Evolutionary conservation across 257 asterid genomes (phyloP).

Genomic region (Mitragyna speciosa): DNA sequence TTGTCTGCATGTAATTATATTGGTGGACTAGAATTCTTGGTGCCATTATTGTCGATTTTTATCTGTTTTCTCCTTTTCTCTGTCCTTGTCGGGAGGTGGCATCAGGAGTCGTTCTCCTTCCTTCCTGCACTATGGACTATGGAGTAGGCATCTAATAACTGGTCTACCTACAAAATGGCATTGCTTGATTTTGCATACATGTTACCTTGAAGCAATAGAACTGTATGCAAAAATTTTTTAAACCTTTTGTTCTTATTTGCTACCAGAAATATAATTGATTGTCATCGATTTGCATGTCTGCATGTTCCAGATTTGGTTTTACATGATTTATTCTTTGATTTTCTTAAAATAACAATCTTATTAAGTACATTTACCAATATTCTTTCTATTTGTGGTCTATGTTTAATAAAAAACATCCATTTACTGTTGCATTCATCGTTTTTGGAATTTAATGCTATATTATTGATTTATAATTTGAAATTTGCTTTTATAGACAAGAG

Average conservation of each 20-base stretch:
- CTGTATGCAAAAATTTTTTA: neutral
- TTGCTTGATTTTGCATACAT: too few relatives aligned
- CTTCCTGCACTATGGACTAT: too few relatives aligned
- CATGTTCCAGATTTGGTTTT: neutral
- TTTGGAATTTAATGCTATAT: neutral
- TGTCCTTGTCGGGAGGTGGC: too few relatives aligned
- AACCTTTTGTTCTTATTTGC: neutral
- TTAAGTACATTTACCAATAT: neutral
- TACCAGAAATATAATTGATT: neutral
- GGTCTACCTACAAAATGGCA: too few relatives aligned
- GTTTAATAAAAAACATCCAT: neutral
- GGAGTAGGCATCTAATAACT: too few relatives aligned
- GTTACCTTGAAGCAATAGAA: neutral
- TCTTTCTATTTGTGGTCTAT: neutral
- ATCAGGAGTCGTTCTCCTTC: too few relatives aligned
- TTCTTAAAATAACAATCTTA: neutral
- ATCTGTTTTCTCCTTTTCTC: too few relatives aligned
- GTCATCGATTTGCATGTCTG: neutral
- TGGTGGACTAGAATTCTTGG: neutral
- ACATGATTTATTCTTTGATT: neutral
- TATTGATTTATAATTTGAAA: neutral
- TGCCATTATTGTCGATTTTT: neutral
- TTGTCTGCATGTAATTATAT: neutral
- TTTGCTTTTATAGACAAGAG: constrained; percentile 61
- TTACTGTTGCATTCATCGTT: neutral